Base-by-base conservation (phyloP, 345 rosid genomes). In the Litchi chinensis region DNA sequence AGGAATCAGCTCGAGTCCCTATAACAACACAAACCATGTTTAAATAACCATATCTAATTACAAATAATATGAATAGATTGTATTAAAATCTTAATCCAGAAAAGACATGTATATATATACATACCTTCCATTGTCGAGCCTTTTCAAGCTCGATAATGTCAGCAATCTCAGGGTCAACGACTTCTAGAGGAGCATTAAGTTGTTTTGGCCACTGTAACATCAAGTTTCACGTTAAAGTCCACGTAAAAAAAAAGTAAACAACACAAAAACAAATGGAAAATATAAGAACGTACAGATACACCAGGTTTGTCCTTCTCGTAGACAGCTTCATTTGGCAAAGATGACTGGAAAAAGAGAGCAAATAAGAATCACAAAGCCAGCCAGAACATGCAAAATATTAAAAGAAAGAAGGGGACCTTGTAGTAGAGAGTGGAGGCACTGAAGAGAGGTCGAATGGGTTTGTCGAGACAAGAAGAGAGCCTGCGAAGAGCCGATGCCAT, bases 121-220 rank as follows among this genome's bases (percentile, higher is more conserved):
- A 1, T 75, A 93, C 99, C 95, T 96, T 96, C 99, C 99, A 96
- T 87, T 96, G 99, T 71, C 99, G 88, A 11, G 99, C 95, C 80
- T 96, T 96, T 84, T 96, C 99, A 62, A 79, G 98, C 87, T 96
- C 99, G 70, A 96, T 94, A 76, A 96, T 96, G 74, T 96, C 93
- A 70, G 98, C 92, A 83, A 96, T 92, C 86, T 93, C 98, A 65
- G 98, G 97, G 76, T 96, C 99, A 54, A 96, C 97, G 5, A n/a
- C 93, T 80, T 91, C 97, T 77, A 96, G 89, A 8, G 99, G 85
- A 57, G 94, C 94, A 79, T 94, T 96, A 59, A 96, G 92, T 84
- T 94, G 98, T 84, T 96, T 96, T 18, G 98, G 95, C 98, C 99
- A 96, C 99, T 96, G 88, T 19, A 70, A 21, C 56, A 39, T 46